phyloP scores from a whole-genome alignment of 169 alveolate genomes.

The Plasmodium coatneyi region DNA sequence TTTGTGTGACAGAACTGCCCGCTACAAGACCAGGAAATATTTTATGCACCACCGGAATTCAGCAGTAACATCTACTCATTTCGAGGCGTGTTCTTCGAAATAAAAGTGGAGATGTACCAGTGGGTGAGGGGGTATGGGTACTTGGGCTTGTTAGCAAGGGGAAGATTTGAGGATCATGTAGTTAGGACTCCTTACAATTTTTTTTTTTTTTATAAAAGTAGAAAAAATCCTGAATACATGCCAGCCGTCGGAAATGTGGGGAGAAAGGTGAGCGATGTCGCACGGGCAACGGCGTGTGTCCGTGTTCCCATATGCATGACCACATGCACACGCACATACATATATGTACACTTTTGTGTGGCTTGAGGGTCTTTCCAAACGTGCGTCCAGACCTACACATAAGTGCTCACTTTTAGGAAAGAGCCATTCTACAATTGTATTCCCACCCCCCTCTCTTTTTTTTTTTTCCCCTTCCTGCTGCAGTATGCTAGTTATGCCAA shows the following conservation, averaged over 20 bases:
- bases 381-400: not conserved
- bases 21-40: constrained; percentile 76
- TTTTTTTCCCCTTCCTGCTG: constrained; percentile 11
- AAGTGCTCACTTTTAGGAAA: not conserved
- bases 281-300: not conserved
- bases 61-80: constrained; percentile 84
- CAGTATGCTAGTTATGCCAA: constrained; percentile 77
- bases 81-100: constrained; percentile 84
- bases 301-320: not conserved
- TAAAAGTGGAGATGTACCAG: constrained; percentile 84
- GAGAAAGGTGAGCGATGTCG: constrained; percentile 27
- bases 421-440: not conserved
- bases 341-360: not conserved
- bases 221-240: constrained; percentile 48
- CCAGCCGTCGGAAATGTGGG: constrained; percentile 52
- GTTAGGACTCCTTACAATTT: constrained; percentile 67
- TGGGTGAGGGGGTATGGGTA: constrained; percentile 78
- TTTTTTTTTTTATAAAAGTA: constrained; percentile 34
- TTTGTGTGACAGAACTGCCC: constrained; percentile 77
- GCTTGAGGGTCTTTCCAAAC: not conserved
- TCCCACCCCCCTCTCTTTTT: not conserved
- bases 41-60: constrained; percentile 85
- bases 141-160: constrained; percentile 51
- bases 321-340: not conserved
- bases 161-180: constrained; percentile 63